phyloP scores from a whole-genome alignment of 2,329 filamentous ascomycete genomes.

The Chalaropsis ovoidea region DNA sequence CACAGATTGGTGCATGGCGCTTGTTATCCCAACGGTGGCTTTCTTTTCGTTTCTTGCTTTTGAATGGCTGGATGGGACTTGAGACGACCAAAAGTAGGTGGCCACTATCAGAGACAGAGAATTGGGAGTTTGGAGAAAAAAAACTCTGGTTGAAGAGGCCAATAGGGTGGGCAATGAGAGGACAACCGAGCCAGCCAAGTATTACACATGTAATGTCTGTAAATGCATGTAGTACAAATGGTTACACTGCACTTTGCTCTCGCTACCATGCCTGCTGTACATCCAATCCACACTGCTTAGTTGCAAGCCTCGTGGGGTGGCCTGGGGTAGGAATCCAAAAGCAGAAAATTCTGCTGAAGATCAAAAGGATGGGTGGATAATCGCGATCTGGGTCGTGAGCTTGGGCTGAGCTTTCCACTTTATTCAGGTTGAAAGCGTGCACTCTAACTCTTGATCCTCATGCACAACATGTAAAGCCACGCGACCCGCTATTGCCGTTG shows the following conservation, averaged over 20 bases:
- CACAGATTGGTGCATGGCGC: neutral
- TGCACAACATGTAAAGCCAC: neutral
- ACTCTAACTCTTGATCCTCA: neutral
- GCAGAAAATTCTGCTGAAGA: neutral
- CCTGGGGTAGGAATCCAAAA: neutral
- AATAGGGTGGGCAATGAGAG: neutral
- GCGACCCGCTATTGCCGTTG: neutral
- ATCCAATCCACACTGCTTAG: conserved; percentile 2
- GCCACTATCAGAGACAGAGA: neutral
- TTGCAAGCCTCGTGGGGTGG: neutral
- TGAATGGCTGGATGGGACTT: neutral
- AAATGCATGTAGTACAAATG: neutral
- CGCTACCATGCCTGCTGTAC: conserved; percentile 16
- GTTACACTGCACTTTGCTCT: conserved; percentile 10
- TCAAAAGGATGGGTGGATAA: neutral
- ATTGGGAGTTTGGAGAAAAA: neutral
- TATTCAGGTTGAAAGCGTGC: neutral
- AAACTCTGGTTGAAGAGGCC: neutral
- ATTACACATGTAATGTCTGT: neutral
- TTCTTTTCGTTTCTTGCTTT: neutral
- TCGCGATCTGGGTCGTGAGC: neutral
- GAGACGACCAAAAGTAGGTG: neutral
- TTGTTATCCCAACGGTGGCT: neutral
- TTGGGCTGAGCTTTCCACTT: neutral
- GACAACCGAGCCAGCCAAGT: neutral